Evolutionary conservation across 305 asterid species (phyloP).

Genomic region (Fraxinus floribunda): DNA sequence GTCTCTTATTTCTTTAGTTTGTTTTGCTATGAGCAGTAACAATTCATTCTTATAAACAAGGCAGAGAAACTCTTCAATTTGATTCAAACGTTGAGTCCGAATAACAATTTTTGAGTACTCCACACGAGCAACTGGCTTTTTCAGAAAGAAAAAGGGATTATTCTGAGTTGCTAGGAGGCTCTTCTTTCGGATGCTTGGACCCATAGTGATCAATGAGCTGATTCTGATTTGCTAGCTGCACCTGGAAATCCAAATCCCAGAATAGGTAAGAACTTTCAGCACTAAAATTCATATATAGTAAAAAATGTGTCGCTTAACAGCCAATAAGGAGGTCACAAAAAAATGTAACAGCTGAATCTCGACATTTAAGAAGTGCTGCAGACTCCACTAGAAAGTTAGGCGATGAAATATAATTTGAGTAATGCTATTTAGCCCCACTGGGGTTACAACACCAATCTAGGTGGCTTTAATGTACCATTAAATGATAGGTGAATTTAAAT

Average conservation of each 20-base stretch:
- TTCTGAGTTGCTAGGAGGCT: conserved; percentile 74
- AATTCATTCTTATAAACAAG: background rate
- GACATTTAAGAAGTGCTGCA: background rate
- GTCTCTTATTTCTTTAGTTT: background rate
- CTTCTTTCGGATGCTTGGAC: conserved; percentile 94
- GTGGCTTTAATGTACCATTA: too few species aligned
- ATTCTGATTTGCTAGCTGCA: conserved; percentile 81
- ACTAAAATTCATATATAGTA: background rate
- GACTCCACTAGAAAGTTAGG: background rate
- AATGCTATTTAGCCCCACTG: too few species aligned
- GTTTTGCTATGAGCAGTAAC: background rate
- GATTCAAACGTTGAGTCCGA: conserved; percentile 22
- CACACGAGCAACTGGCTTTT: conserved; percentile 11
- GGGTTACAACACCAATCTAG: too few species aligned
- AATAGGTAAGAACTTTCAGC: background rate
- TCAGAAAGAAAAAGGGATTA: conserved; percentile 27
- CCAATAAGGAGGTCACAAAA: background rate
- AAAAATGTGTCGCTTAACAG: background rate
- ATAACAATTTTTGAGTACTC: conserved; percentile 29
- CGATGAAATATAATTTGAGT: background rate
- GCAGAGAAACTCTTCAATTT: background rate
- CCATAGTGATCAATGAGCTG: conserved; percentile 84
- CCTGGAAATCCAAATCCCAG: conserved; percentile 37
- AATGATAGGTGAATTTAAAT: too few species aligned
- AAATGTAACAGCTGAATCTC: background rate